phyloP scores from a whole-genome alignment of 1,284 basidiomycete species.

The Microbotryum violaceum region DNA sequence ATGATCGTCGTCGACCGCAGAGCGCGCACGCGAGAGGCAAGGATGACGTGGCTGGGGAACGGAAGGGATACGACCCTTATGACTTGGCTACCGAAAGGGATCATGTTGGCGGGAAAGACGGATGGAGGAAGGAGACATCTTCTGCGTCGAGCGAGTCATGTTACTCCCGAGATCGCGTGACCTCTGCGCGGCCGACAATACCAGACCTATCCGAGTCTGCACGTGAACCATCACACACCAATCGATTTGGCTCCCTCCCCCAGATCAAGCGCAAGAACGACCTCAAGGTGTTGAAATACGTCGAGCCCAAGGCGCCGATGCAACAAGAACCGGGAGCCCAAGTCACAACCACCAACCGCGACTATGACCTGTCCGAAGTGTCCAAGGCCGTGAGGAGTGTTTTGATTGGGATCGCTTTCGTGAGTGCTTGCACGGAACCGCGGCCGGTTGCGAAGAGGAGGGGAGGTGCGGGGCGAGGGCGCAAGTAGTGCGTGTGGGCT shows the following conservation, averaged over 20 bases:
- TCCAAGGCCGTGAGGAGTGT: slow-evolving; percentile 66
- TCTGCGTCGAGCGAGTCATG: too few relatives aligned
- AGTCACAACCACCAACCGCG: slow-evolving; percentile 82
- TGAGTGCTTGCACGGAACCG: slow-evolving; percentile 12
- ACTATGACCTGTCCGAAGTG: slow-evolving; percentile 84
- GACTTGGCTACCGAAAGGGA: background rate
- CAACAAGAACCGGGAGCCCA: slow-evolving; percentile 66
- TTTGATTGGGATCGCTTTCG: slow-evolving; percentile 42
- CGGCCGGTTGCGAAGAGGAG: background rate
- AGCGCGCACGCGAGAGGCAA: slow-evolving; percentile 26
- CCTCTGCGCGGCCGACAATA: too few relatives aligned
- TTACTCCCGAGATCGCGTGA: too few relatives aligned
- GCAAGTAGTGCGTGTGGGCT: too few relatives aligned
- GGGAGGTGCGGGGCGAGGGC: too few relatives aligned
- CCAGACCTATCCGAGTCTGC: too few relatives aligned
- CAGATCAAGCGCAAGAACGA: slow-evolving; percentile 93
- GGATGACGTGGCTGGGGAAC: too few relatives aligned
- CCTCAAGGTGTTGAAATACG: slow-evolving; percentile 86
- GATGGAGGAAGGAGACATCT: too few relatives aligned
- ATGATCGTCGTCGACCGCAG: slow-evolving; percentile 14
- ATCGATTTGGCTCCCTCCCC: background rate
- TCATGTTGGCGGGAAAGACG: too few relatives aligned
- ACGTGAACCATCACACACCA: background rate
- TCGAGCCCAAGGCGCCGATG: slow-evolving; percentile 46
- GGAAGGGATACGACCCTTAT: slow-evolving; percentile 25